These are phyloP conservation scores for Urochloa ruziziensis DNA, from an alignment of 176 grass and related monocot genomes.

Conservation along the genomic window DNA sequence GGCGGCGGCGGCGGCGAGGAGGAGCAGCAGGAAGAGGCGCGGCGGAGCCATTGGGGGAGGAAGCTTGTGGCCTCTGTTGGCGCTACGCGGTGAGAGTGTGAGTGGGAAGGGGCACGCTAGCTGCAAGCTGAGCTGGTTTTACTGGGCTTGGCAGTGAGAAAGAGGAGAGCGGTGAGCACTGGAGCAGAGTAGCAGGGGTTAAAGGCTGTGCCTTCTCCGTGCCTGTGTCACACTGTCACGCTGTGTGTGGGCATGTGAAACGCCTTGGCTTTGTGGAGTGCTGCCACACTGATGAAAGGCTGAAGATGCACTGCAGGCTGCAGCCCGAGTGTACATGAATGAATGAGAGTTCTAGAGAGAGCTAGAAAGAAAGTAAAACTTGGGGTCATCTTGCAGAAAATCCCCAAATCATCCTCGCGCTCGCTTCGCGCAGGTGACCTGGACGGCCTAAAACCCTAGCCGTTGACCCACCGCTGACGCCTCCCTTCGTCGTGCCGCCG, in stretches of 20 bases:
- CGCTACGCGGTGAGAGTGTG: not conserved
- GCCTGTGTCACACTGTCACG: too few relatives aligned
- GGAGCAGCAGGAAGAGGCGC: not conserved
- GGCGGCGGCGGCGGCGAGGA: constrained; percentile 16
- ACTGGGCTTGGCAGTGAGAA: too few relatives aligned
- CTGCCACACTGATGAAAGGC: not conserved
- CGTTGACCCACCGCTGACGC: too few relatives aligned
- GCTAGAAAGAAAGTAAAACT: too few relatives aligned
- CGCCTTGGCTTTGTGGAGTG: not conserved
- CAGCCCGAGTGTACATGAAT: not conserved
- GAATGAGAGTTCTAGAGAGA: too few relatives aligned
- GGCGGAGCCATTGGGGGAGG: constrained; percentile 21
- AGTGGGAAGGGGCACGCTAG: too few relatives aligned
- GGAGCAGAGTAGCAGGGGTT: not conserved
- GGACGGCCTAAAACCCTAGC: too few relatives aligned
- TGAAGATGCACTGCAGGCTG: not conserved
- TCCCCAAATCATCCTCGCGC: too few relatives aligned
- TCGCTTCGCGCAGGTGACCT: too few relatives aligned
- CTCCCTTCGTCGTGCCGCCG: too few relatives aligned
- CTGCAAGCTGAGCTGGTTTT: not conserved
- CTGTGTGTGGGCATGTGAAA: not conserved
- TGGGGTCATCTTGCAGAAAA: too few relatives aligned
- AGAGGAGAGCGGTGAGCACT: not conserved
- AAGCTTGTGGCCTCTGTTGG: not conserved
- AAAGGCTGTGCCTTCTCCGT: too few relatives aligned